A percentile compares a stretch with the other conserved stretches of the same genome.
These are phyloP conservation scores for Centella asiatica DNA, from an alignment of 129 eudicot genomes.

Conservation along the genomic window DNA sequence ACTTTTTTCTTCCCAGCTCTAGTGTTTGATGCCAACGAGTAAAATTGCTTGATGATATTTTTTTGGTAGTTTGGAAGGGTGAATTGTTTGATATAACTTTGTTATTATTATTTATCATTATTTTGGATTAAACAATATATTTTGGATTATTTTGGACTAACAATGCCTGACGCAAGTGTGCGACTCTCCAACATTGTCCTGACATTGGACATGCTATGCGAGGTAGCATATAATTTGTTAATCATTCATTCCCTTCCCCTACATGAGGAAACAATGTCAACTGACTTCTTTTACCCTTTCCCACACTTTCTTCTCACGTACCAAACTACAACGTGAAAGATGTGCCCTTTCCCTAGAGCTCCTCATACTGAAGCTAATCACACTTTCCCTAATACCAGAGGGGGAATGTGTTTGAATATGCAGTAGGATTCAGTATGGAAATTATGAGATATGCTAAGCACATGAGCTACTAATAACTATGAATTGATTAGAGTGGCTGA, in stretches of 20 bases:
- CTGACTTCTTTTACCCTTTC: background rate
- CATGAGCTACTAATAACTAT: background rate
- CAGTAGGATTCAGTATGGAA: background rate
- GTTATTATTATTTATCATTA: no score
- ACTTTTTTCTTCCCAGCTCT: no score
- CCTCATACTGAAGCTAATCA: background rate
- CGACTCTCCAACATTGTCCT: background rate
- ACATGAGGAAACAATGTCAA: background rate
- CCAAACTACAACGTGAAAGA: background rate
- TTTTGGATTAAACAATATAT: no score
- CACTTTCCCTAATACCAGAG: background rate
- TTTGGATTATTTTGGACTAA: no score
- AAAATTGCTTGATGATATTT: background rate
- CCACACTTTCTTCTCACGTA: background rate
- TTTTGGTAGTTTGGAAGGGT: no score
- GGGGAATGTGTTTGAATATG: background rate
- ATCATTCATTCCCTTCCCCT: background rate
- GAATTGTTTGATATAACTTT: no score
- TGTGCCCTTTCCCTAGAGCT: background rate
- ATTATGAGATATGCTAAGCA: background rate
- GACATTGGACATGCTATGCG: background rate
- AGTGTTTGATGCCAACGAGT: background rate
- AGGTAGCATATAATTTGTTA: background rate
- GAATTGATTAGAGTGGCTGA: no score
- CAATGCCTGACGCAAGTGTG: background rate